phyloP scores from a whole-genome alignment of 1,284 basidiomycete species.

The Moesziomyces aphidis region DNA sequence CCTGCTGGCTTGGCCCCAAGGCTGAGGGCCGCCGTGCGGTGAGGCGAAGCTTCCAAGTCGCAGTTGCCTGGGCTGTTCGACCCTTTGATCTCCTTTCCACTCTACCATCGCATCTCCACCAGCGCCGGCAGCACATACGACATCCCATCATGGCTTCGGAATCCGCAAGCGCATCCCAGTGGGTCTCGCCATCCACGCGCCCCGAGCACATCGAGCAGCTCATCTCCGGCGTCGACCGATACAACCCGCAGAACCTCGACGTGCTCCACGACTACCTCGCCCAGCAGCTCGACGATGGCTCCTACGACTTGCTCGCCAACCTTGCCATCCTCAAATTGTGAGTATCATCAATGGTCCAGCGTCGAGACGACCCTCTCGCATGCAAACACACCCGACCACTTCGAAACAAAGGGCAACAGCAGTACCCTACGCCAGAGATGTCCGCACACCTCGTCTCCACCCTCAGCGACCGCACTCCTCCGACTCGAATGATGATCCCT shows the following conservation, averaged over 20 bases:
- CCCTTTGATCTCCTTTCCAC: not conserved
- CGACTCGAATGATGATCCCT: constrained; percentile 37
- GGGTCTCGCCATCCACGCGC: constrained; percentile 53
- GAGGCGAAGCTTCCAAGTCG: not conserved
- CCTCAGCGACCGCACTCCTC: too few species aligned
- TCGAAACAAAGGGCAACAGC: not conserved
- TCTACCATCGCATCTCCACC: constrained; percentile 11
- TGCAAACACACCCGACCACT: not conserved
- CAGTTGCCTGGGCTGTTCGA: not conserved
- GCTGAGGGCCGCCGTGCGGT: not conserved
- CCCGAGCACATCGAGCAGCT: constrained; percentile 64
- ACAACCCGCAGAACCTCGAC: constrained; percentile 91
- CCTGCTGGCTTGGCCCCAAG: not conserved
- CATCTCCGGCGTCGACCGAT: constrained; percentile 76
- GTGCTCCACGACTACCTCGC: constrained; percentile 95
- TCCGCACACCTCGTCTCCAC: too few species aligned
- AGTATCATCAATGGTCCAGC: constrained; percentile 34
- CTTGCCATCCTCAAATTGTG: constrained; percentile 87
- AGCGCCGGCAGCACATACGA: constrained; percentile 1
- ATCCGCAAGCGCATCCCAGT: constrained; percentile 36
- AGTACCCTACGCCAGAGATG: too few species aligned
- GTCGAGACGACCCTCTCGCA: not conserved
- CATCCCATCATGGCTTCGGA: constrained; percentile 35
- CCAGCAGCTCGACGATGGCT: constrained; percentile 86
- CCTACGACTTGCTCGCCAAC: constrained; percentile 94